Evolutionary conservation across 176 grass and related monocot genomes (phyloP).

Genomic region (Leersia perrieri): DNA sequence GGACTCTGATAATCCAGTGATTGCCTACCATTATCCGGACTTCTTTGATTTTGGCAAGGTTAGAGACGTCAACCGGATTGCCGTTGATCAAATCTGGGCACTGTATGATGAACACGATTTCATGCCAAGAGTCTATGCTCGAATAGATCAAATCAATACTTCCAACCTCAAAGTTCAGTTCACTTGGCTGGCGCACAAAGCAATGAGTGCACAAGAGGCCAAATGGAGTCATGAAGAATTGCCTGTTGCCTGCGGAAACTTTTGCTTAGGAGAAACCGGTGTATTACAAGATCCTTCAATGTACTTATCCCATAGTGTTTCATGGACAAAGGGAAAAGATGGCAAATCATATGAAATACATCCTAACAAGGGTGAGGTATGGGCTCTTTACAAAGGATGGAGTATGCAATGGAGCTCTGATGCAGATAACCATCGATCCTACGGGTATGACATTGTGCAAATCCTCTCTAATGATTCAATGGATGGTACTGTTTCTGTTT

Average conservation of each 20-base stretch:
- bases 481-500: slow-evolving; percentile 40
- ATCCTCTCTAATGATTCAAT: slow-evolving; percentile 52
- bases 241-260: slow-evolving; percentile 78
- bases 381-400: slow-evolving; percentile 90
- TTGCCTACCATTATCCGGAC: slow-evolving; percentile 71
- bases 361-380: slow-evolving; percentile 75
- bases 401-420: slow-evolving; percentile 66
- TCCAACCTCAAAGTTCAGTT: slow-evolving; percentile 59
- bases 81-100: slow-evolving; percentile 73
- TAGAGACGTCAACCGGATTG: slow-evolving; percentile 53
- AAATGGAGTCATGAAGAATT: slow-evolving; percentile 65
- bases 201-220: slow-evolving; percentile 42
- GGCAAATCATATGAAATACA: slow-evolving; percentile 60
- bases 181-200: slow-evolving; percentile 58
- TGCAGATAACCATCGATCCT: slow-evolving; percentile 63
- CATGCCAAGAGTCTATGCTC: slow-evolving; percentile 89
- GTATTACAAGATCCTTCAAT: slow-evolving; percentile 47
- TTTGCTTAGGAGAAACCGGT: slow-evolving; percentile 42
- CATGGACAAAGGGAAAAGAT: slow-evolving; percentile 56
- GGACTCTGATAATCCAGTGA: slow-evolving; percentile 22
- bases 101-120: slow-evolving; percentile 78
- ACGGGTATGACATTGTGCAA: slow-evolving; percentile 74
- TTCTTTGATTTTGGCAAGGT: slow-evolving; percentile 77
- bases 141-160: slow-evolving; percentile 45
- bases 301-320: slow-evolving; percentile 79